Conservation (phyloP, 805 yeast species). For the Barnettozyma wickerhamii region DNA sequence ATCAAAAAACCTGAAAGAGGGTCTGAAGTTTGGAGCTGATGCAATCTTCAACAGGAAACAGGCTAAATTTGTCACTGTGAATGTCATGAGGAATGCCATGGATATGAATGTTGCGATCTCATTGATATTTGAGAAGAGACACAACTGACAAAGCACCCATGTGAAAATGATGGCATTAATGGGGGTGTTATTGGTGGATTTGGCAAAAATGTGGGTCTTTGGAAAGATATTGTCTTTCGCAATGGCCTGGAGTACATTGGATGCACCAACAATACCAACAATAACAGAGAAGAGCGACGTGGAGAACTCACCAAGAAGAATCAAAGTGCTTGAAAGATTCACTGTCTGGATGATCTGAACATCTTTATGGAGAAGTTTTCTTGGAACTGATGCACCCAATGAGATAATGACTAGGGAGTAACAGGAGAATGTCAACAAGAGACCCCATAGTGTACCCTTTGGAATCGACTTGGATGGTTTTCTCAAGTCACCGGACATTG, state of each 20-base stretch:
- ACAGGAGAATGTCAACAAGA: constrained; percentile 68
- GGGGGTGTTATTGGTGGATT: constrained; percentile 53
- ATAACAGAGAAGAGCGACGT: constrained; percentile 90
- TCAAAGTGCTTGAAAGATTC: constrained; percentile 59
- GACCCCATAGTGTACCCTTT: constrained; percentile 85
- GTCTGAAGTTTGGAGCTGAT: constrained; percentile 97
- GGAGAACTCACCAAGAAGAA: constrained; percentile 85
- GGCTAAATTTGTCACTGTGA: constrained; percentile 89
- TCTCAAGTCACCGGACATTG: constrained; percentile 92
- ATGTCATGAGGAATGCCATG: constrained; percentile 96
- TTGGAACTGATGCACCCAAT: constrained; percentile 75
- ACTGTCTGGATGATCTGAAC: constrained; percentile 84
- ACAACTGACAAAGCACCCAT: constrained; percentile 79
- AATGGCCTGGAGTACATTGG: constrained; percentile 85
- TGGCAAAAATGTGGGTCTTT: constrained; percentile 57
- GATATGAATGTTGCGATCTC: constrained; percentile 93
- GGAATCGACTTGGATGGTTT: constrained; percentile 91
- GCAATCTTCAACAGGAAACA: constrained; percentile 85
- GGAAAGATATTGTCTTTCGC: constrained; percentile 89
- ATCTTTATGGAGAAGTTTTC: constrained; percentile 71
- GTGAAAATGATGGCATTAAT: constrained; percentile 64
- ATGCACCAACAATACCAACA: constrained; percentile 95
- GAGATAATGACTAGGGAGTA: constrained; percentile 79
- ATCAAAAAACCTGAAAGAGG: constrained; percentile 86
- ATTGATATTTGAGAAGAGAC: constrained; percentile 85